Percentiles rank a stretch among this genome's conserved stretches.
Evolutionary conservation across 441 rosid species (phyloP).

Genomic region (Gossypium gossypioides): DNA sequence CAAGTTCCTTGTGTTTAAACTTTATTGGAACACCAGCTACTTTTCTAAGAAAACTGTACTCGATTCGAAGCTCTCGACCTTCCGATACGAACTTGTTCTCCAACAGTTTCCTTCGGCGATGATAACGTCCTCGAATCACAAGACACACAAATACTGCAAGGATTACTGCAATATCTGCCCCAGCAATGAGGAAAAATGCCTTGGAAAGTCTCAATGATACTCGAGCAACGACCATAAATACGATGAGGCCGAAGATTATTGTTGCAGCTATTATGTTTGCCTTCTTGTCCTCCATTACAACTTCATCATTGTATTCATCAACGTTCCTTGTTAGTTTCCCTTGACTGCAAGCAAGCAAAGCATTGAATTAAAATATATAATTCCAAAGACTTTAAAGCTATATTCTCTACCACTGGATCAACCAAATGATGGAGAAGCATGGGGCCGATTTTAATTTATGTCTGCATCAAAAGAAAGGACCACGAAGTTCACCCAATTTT

Average conservation of each 20-base stretch:
- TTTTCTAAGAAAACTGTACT: constrained; percentile 68
- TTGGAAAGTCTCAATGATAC: constrained; percentile 44
- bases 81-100: constrained; percentile 37
- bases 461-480: not conserved
- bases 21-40: constrained; percentile 66
- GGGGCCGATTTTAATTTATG: not conserved
- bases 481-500: not conserved
- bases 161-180: constrained; percentile 50
- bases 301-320: not conserved
- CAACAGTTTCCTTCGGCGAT: constrained; percentile 31
- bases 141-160: constrained; percentile 42
- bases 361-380: not conserved
- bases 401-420: not conserved
- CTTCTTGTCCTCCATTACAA: constrained; percentile 66
- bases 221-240: constrained; percentile 32
- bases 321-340: no score
- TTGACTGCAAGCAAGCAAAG: not conserved
- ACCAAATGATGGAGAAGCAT: not conserved
- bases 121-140: constrained; percentile 35
- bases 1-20: constrained; percentile 52
- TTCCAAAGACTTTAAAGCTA: not conserved
- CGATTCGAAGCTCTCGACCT: constrained; percentile 60
- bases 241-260: constrained; percentile 24
- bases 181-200: constrained; percentile 52
- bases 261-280: constrained; percentile 34